Evolutionary conservation across 1,139 yeast genomes (phyloP).

Genomic region (Casaregolazyma lundiana): DNA sequence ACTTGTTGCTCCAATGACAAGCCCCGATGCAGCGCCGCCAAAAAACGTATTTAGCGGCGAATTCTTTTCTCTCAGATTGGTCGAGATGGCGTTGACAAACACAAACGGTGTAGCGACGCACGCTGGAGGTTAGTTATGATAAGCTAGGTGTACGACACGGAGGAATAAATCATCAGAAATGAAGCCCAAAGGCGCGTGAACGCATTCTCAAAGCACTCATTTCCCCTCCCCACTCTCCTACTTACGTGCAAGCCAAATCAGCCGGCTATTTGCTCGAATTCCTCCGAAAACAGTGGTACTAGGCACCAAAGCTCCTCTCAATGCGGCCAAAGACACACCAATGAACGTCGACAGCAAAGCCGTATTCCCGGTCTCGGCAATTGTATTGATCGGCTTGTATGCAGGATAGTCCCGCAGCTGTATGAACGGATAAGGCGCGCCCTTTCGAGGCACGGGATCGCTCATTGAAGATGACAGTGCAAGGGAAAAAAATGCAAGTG

Average conservation of each 20-base stretch:
- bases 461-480: conserved; percentile 3
- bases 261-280: conserved; percentile 16
- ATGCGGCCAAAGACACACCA: conserved; percentile 39
- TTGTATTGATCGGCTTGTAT: conserved; percentile 35
- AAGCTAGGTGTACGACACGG: not conserved
- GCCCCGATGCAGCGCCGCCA: conserved; percentile 51
- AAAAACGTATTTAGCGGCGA: conserved; percentile 44
- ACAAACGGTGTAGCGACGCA: conserved; percentile 33
- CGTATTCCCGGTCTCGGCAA: conserved; percentile 39
- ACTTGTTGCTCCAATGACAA: conserved; percentile 38
- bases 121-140: conserved; percentile 20
- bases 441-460: conserved; percentile 6
- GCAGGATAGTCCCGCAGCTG: conserved; percentile 11
- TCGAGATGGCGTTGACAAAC: conserved; percentile 37
- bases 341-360: conserved; percentile 38
- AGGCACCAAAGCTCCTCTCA: conserved; percentile 37
- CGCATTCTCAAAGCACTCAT: no score
- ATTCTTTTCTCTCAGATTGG: conserved; percentile 42
- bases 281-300: conserved; percentile 24
- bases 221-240: conserved; percentile 15
- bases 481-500: conserved; percentile 3
- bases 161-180: no score
- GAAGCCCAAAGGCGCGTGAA: no score
- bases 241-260: conserved; percentile 17
- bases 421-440: conserved; percentile 9